Conservation (phyloP, 2,329 filamentous ascomycete genomes). For the Verruconis gallopava region DNA sequence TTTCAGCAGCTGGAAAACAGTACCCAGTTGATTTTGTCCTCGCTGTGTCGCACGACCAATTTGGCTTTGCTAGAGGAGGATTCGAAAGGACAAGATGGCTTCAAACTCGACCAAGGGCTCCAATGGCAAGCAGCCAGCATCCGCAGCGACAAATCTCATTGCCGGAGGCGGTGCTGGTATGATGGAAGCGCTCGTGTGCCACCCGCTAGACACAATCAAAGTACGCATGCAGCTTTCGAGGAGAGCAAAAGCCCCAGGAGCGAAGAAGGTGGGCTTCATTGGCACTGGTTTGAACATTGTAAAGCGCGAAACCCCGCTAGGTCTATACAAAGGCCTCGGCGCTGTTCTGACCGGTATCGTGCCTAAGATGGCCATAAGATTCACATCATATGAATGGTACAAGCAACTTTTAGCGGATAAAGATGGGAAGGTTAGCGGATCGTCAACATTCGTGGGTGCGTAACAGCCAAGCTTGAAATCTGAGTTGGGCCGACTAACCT, state of each 20-base stretch:
- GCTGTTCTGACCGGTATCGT: constrained; percentile 93
- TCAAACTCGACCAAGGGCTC: constrained; percentile 7
- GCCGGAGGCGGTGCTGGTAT: constrained; percentile 90
- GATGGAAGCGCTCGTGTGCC: constrained; percentile 96
- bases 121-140: constrained; percentile 12
- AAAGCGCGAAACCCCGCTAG: constrained; percentile 77
- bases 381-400: constrained; percentile 93
- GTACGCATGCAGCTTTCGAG: constrained; percentile 97
- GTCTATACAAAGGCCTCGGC: constrained; percentile 94
- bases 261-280: constrained; percentile 75
- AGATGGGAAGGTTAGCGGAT: constrained; percentile 53
- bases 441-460: constrained; percentile 58
- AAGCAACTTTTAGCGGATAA: constrained; percentile 68
- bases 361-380: constrained; percentile 98
- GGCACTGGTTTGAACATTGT: constrained; percentile 78
- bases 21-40: no score
- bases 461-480: constrained; percentile 6
- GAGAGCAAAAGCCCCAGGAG: constrained; percentile 68
- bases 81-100: constrained; percentile 9
- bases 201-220: constrained; percentile 96
- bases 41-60: neutral
- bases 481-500: neutral
- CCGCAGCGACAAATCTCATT: constrained; percentile 12
- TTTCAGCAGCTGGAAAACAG: neutral
- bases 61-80: constrained; percentile 1